These are phyloP conservation scores for Wickerhamomyces subpelliculosus DNA, from an alignment of 805 yeast genomes.

Conservation along the genomic window DNA sequence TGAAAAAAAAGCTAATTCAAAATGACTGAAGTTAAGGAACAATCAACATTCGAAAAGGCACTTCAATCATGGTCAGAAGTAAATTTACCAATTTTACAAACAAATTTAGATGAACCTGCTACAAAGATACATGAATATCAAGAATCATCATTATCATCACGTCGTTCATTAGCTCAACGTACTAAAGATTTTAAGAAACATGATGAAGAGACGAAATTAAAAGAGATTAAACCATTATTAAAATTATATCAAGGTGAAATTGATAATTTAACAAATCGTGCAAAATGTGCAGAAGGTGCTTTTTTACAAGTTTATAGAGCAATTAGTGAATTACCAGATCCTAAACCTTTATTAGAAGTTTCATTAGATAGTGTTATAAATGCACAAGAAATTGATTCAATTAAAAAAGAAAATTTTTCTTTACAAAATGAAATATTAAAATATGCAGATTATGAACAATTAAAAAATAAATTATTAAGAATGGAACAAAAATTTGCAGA, in stretches of 20 bases:
- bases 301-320: slow-evolving; percentile 71
- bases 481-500: slow-evolving; percentile 57
- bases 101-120: slow-evolving; percentile 67
- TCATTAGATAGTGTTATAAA: slow-evolving; percentile 58
- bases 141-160: slow-evolving; percentile 53
- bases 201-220: slow-evolving; percentile 57
- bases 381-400: slow-evolving; percentile 42
- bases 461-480: slow-evolving; percentile 55
- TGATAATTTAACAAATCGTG: slow-evolving; percentile 71
- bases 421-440: slow-evolving; percentile 54
- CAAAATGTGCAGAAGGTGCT: slow-evolving; percentile 64
- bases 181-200: slow-evolving; percentile 84
- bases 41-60: slow-evolving; percentile 34
- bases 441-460: slow-evolving; percentile 71
- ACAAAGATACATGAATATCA: slow-evolving; percentile 66
- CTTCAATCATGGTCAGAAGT: slow-evolving; percentile 70
- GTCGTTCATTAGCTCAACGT: slow-evolving; percentile 72
- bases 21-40: neutral
- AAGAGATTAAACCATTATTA: slow-evolving; percentile 58
- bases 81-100: slow-evolving; percentile 64
- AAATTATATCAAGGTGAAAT: slow-evolving; percentile 81
- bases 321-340: slow-evolving; percentile 90
- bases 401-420: slow-evolving; percentile 43
- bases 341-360: slow-evolving; percentile 69
- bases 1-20: no score